phyloP scores from a whole-genome alignment of 2,329 filamentous ascomycete species.

The Elsinoe fawcettii region DNA sequence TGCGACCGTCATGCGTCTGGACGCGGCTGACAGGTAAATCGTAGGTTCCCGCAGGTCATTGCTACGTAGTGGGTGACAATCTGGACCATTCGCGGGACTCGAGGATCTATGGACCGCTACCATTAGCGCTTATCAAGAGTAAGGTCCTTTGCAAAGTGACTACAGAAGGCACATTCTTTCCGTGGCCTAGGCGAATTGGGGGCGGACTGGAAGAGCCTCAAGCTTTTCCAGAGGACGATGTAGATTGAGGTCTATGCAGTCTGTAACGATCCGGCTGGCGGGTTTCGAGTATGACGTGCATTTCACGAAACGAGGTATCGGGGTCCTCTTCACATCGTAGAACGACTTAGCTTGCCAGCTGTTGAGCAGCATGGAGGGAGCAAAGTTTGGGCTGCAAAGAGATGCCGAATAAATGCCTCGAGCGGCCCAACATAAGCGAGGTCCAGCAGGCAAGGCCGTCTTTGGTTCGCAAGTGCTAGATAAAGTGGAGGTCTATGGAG shows the following conservation, averaged over 20 bases:
- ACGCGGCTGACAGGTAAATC: not conserved
- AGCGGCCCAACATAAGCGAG: too few species aligned
- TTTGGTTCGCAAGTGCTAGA: too few species aligned
- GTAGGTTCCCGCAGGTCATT: slow-evolving; percentile 84
- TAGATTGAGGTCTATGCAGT: slow-evolving; percentile 14
- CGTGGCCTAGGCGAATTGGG: slow-evolving; percentile 15
- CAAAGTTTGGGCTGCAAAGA: too few species aligned
- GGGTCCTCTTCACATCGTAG: too few species aligned
- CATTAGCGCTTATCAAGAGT: slow-evolving; percentile 72
- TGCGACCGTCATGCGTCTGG: not conserved
- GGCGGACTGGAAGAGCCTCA: slow-evolving; percentile 16
- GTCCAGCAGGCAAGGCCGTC: too few species aligned
- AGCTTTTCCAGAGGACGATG: slow-evolving; percentile 17
- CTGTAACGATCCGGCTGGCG: not conserved
- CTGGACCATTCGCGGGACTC: slow-evolving; percentile 77
- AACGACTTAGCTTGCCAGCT: too few species aligned
- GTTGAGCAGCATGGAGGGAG: too few species aligned
- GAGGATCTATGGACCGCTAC: slow-evolving; percentile 75
- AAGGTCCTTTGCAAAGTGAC: slow-evolving; percentile 56
- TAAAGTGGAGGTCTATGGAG: too few species aligned
- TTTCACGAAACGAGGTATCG: too few species aligned
- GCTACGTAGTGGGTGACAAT: slow-evolving; percentile 87
- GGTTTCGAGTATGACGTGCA: too few species aligned
- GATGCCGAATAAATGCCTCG: too few species aligned
- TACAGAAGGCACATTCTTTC: slow-evolving; percentile 16